Evolutionary conservation across 192 early-diverging fungal species (phyloP), one percentile per base, ranked within the genome.

Genomic region (Chytriomyces sp.): DNA sequence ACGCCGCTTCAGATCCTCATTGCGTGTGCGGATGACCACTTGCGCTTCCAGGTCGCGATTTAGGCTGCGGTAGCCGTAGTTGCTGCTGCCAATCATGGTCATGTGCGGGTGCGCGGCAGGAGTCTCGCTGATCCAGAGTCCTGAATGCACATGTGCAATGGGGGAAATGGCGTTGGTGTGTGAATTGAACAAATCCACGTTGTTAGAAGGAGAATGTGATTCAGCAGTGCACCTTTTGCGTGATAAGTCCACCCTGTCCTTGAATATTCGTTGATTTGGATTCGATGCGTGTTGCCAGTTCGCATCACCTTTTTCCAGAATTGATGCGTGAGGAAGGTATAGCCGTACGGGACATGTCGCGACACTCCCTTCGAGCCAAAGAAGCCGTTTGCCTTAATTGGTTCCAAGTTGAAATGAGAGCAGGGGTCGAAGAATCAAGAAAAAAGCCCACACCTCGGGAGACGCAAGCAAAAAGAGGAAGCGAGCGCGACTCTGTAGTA

Each of bases 231-330:
- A 92, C 93, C 93, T 89, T 99, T 99, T 2, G 91, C 93, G 74
- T 99, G 97, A 75, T 89, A 99, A 0, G 97, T 99, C 96, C 97
- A 99, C 30, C 89, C 90, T 4, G 78, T 73, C 34, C 92, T 75
- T 12, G 76, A 73, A 75, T 93, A 98, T 80, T 98, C 96, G 38
- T 84, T 79, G 22, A 97, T 86, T 4, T 82, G 77, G 59, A 94
- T 89, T 40, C 78, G 75, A 5, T 87, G 78, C 0, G 70, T 73
- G 34, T 39, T 10, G 5, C 59, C 64, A n/a, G 17, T 26, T 30
- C 33, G 22, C 52, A 40, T 28, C 5, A 66, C 87, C 81, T 14
- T 84, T 59, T 22, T 76, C 77, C 52, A 92, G 81, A 77, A 95
- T 91, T 36, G 86, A 75, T 57, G 81, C 75, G 95, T 92, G 41